Conservation (phyloP, 2,329 filamentous ascomycete genomes). For the Coniochaeta sp. region DNA sequence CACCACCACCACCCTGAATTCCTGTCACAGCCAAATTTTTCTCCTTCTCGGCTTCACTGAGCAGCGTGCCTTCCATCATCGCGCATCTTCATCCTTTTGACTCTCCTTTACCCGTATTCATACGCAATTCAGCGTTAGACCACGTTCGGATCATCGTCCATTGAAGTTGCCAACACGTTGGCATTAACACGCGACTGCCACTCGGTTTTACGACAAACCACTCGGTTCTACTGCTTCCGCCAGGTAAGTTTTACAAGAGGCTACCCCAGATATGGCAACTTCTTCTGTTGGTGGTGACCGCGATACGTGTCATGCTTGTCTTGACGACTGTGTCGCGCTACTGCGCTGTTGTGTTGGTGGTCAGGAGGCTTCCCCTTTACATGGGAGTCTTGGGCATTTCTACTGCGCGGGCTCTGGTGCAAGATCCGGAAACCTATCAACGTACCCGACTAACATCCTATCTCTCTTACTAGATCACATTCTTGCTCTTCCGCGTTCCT, state of each 20-base stretch:
- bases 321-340: neutral
- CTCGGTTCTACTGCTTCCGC: neutral
- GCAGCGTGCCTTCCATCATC: neutral
- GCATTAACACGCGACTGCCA: constrained; percentile 27
- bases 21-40: constrained; percentile 1
- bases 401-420: neutral
- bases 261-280: neutral
- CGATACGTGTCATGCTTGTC: neutral
- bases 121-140: neutral
- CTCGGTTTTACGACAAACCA: neutral
- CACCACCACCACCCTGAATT: constrained; percentile 2
- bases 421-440: neutral
- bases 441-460: neutral
- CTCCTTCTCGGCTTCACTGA: neutral
- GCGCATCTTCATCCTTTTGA: neutral
- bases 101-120: neutral
- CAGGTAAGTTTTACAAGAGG: neutral
- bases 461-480: neutral
- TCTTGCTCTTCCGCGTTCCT: constrained; percentile 9
- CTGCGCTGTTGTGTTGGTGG: neutral
- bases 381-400: neutral
- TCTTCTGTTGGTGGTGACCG: neutral
- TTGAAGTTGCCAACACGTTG: constrained; percentile 12
- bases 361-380: neutral
- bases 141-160: neutral